Evolutionary conservation across 331 rosid genomes (phyloP), one percentile per base, ranked within the genome.

Genomic region (Acacia concinna): DNA sequence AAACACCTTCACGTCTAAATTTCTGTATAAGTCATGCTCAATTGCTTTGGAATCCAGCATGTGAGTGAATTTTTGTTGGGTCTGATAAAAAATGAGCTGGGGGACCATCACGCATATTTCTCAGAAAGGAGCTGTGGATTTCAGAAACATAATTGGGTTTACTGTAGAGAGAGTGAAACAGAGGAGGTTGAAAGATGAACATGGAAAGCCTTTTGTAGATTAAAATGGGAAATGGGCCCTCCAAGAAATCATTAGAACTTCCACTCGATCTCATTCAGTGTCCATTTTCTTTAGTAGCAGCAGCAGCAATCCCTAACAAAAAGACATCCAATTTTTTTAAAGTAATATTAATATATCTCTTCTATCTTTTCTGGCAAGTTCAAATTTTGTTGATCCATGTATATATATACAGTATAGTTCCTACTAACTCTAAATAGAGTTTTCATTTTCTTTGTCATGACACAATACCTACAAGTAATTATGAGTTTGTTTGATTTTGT

Each of bases 191-290:
- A 62, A 62, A 30, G 43, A 75, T 57, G 77, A 79, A 85, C 28
- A 56, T 27, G 56, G 74, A 78, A 82, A 71, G 12, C 17, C 37
- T 34, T 76, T 83, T 83, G 71, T 3, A 30, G 47, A 73, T 69
- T 11, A 49, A 78, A 76, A 89, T 73, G 90, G n/a, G 49, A 73
- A 73, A 89, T 57, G 89, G 85, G 81, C 59, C 88, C 85, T 71
- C 38, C 28, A 1, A 49, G 14, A 44, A 86, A 86, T 90, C 85
- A 90, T 86, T 88, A 86, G 78, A 83, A 83, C 74, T 70, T 60
- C 90, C 92, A 88, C 94, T 88, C 85, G 80, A 84, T 84, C 82
- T 79, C 85, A 88, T 88, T 88, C 90, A 79, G 89, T 85, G 92
- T 90, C 75, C 85, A 71, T 71, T 81, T 83, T 79, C 59, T 71